Evolutionary conservation across 257 asterid genomes (phyloP).

Genomic region (Fraxinus quadrangulata): DNA sequence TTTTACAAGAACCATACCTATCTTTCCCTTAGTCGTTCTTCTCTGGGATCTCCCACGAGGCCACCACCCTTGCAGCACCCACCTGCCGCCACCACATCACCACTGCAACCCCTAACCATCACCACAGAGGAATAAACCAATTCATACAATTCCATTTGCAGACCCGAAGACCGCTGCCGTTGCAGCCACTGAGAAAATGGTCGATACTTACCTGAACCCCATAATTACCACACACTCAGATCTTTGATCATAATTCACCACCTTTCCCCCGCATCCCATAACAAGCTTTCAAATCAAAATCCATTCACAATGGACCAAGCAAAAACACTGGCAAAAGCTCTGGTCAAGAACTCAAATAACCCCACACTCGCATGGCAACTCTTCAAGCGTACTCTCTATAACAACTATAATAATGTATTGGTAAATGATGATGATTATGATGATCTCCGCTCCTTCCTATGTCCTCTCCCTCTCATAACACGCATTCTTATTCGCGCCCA

Average conservation of each 20-base stretch:
- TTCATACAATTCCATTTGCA: too few relatives aligned
- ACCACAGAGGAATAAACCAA: too few relatives aligned
- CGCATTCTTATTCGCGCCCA: slow-evolving; percentile 63
- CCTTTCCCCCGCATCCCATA: neutral
- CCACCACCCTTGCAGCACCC: too few relatives aligned
- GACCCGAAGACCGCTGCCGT: too few relatives aligned
- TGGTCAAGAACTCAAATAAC: slow-evolving; percentile 50
- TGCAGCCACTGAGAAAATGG: neutral
- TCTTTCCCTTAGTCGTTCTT: too few relatives aligned
- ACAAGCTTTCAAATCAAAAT: neutral
- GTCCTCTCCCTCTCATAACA: slow-evolving; percentile 49
- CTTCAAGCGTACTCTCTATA: slow-evolving; percentile 55
- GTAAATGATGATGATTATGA: neutral
- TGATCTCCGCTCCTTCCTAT: slow-evolving; percentile 28
- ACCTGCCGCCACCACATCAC: too few relatives aligned
- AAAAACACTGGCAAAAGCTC: slow-evolving; percentile 50
- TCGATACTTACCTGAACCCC: neutral
- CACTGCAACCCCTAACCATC: too few relatives aligned
- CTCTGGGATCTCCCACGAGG: too few relatives aligned
- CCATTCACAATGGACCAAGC: slow-evolving; percentile 39
- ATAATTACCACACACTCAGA: neutral
- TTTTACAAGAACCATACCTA: too few relatives aligned
- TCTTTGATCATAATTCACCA: neutral
- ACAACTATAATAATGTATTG: slow-evolving; percentile 7
- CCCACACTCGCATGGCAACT: slow-evolving; percentile 81